A percentile compares a stretch with the other conserved stretches of the same genome.
phyloP scores from a whole-genome alignment of 1,139 yeast genomes.

The Suhomyces yuchorum region DNA sequence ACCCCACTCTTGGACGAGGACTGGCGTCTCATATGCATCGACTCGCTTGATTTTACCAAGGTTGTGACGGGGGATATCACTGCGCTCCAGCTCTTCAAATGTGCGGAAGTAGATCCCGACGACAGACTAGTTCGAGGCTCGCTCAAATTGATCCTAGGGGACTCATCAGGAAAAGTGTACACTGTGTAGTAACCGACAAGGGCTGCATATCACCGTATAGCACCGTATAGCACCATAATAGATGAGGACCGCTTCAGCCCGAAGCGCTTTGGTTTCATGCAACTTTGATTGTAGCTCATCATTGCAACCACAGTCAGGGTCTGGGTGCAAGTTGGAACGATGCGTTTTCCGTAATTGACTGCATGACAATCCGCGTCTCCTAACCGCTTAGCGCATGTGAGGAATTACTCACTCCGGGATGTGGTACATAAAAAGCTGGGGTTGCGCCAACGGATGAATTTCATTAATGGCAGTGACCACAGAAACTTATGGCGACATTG shows the following conservation, averaged over 20 bases:
- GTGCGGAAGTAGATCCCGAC: constrained; percentile 36
- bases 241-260: not conserved
- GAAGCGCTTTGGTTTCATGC: not conserved
- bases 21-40: constrained; percentile 29
- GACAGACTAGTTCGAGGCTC: constrained; percentile 40
- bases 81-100: constrained; percentile 29
- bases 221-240: too few species aligned
- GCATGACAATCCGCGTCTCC: not conserved
- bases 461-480: not conserved
- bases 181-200: constrained; percentile 4
- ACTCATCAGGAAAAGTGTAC: constrained; percentile 42
- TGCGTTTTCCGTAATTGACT: not conserved
- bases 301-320: not conserved
- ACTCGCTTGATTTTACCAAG: constrained; percentile 20
- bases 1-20: constrained; percentile 18
- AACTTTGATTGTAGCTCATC: not conserved
- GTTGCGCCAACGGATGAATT: not conserved
- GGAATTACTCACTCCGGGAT: not conserved
- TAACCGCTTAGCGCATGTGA: not conserved
- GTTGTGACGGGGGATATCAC: constrained; percentile 13
- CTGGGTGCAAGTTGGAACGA: not conserved
- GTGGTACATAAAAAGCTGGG: not conserved
- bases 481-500: not conserved
- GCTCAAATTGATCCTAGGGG: constrained; percentile 39
- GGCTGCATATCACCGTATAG: too few species aligned